Percentiles rank a stretch among this genome's conserved stretches.
Evolutionary conservation across 2,329 filamentous ascomycete genomes (phyloP).

Genomic region (Colletotrichum sp.): DNA sequence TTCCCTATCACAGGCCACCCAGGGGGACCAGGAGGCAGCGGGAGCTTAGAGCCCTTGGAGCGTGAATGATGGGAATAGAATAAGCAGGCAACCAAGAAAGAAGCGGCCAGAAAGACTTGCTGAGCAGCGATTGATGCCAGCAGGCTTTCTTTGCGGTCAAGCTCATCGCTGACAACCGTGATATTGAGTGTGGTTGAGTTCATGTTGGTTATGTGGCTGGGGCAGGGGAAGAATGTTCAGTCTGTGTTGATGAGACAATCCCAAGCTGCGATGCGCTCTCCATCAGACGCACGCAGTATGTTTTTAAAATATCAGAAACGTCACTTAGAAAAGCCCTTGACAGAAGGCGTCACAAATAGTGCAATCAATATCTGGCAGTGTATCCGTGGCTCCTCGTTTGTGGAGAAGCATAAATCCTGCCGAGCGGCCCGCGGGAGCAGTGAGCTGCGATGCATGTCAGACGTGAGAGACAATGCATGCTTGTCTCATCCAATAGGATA

Average conservation of each 20-base stretch:
- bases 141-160: background rate
- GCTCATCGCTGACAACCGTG: background rate
- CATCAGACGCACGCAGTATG: background rate
- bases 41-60: background rate
- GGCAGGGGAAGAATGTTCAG: background rate
- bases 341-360: background rate
- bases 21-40: background rate
- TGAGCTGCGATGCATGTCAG: background rate
- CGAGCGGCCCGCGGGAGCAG: background rate
- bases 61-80: background rate
- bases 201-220: background rate
- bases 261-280: background rate
- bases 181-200: background rate
- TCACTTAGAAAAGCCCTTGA: background rate
- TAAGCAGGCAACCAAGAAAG: background rate
- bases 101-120: background rate
- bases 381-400: background rate
- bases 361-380: background rate
- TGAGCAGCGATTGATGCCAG: background rate
- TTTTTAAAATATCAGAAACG: background rate
- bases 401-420: background rate
- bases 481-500: background rate
- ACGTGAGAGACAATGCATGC: background rate
- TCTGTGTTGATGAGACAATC: background rate
- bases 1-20: background rate